These are phyloP conservation scores for Chenopodium album DNA, from an alignment of 148 eudicot genomes.

Conservation along the genomic window DNA sequence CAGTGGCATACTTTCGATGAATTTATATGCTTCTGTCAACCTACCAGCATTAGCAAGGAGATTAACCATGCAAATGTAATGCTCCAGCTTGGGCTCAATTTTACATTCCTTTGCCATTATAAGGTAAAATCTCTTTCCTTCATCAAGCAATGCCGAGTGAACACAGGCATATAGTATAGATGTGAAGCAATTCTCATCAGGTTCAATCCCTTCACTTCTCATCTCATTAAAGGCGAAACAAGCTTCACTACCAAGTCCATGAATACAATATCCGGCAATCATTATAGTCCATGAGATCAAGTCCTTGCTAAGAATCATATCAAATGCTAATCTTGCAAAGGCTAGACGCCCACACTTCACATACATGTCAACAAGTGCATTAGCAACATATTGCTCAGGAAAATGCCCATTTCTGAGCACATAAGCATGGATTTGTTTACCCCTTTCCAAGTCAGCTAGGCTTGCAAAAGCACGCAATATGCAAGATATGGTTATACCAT, in stretches of 20 bases:
- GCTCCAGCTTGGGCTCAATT: slow-evolving; percentile 57
- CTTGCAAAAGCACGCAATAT: slow-evolving; percentile 62
- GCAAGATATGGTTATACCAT: slow-evolving; percentile 55
- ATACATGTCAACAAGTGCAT: slow-evolving; percentile 77
- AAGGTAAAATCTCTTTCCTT: slow-evolving; percentile 48
- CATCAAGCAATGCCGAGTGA: slow-evolving; percentile 58
- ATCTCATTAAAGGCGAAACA: slow-evolving; percentile 41
- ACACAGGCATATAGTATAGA: slow-evolving; percentile 57
- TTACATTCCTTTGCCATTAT: slow-evolving; percentile 46
- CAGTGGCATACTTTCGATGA: slow-evolving; percentile 48
- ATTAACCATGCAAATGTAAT: slow-evolving; percentile 66
- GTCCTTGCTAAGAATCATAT: slow-evolving; percentile 43
- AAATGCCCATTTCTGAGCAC: slow-evolving; percentile 40
- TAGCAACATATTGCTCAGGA: slow-evolving; percentile 44
- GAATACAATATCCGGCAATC: slow-evolving; percentile 66
- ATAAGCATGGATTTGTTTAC: slow-evolving; percentile 57
- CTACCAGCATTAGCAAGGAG: slow-evolving; percentile 60
- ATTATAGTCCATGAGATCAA: slow-evolving; percentile 63
- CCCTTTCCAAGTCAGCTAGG: slow-evolving; percentile 46
- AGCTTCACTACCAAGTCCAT: slow-evolving; percentile 63
- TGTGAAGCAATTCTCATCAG: slow-evolving; percentile 46
- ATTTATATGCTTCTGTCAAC: slow-evolving; percentile 51
- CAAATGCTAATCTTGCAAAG: slow-evolving; percentile 46
- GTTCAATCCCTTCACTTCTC: slow-evolving; percentile 43
- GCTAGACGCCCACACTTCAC: slow-evolving; percentile 52